These are phyloP conservation scores for Sisymbrium altissimum DNA, from an alignment of 345 rosid genomes.

Conservation along the genomic window DNA sequence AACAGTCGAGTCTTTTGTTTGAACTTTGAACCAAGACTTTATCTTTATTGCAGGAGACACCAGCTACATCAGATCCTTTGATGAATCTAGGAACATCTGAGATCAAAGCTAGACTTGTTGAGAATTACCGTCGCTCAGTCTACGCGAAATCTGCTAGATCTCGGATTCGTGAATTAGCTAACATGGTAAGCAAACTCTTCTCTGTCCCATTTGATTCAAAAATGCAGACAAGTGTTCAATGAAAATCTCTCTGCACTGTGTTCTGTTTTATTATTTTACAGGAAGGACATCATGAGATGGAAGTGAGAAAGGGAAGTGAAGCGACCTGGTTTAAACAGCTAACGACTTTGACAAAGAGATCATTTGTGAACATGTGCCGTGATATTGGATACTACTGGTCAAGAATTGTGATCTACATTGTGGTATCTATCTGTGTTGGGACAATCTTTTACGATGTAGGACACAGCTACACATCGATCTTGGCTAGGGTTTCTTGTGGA, in stretches of 20 bases:
- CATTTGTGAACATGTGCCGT: constrained; percentile 70
- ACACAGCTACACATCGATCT: constrained; percentile 59
- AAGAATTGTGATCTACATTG: constrained; percentile 60
- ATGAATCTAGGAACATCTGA: constrained; percentile 67
- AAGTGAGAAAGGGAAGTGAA: constrained; percentile 37
- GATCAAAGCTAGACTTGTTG: constrained; percentile 68
- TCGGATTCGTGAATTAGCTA: constrained; percentile 54
- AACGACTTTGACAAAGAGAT: constrained; percentile 54
- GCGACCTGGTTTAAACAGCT: constrained; percentile 71
- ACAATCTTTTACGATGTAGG: constrained; percentile 64
- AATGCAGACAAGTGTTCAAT: not conserved
- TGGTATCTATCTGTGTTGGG: constrained; percentile 70
- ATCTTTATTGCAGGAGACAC: constrained; percentile 46
- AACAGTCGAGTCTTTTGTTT: not conserved
- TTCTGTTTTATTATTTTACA: constrained; percentile 9
- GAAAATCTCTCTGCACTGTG: not conserved
- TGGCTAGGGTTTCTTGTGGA: constrained; percentile 71
- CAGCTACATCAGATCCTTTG: constrained; percentile 65
- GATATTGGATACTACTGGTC: constrained; percentile 87
- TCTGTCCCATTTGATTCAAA: not conserved
- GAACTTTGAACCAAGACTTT: not conserved
- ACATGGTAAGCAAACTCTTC: constrained; percentile 47
- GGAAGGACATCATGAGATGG: constrained; percentile 52
- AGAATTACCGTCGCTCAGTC: constrained; percentile 59
- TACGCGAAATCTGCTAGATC: constrained; percentile 46